Conservation (phyloP, 2,329 filamentous ascomycete genomes). For the Fusarium ambrosium region DNA sequence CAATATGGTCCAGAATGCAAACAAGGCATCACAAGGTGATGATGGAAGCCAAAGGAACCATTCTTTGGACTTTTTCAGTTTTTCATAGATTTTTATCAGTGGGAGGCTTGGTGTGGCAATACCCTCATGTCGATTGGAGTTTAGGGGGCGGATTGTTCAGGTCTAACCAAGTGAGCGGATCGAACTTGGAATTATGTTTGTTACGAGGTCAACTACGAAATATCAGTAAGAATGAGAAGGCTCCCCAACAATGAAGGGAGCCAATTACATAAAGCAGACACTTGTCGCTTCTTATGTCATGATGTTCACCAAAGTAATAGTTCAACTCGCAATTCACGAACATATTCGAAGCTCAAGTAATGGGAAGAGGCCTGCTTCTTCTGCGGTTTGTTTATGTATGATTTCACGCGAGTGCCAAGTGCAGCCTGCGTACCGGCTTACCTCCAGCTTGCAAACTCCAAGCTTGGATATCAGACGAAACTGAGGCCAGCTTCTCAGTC, state of each 20-base stretch:
- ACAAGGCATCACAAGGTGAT: conserved; percentile 42
- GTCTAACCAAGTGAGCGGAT: neutral
- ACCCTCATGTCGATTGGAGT: conserved; percentile 17
- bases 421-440: neutral
- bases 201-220: neutral
- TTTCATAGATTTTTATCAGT: conserved; percentile 33
- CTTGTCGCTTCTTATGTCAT: neutral
- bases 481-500: neutral
- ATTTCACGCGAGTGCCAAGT: neutral
- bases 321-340: neutral
- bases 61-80: conserved; percentile 58
- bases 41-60: conserved; percentile 49
- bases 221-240: neutral
- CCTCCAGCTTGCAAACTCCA: neutral
- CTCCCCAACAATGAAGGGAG: neutral
- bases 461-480: neutral
- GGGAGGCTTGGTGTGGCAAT: neutral
- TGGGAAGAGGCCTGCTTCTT: neutral
- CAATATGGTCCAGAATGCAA: conserved; percentile 49
- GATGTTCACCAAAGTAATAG: neutral
- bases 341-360: neutral
- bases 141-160: conserved; percentile 9
- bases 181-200: neutral
- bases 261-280: neutral
- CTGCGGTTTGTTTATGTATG: neutral